A percentile compares a stretch with the other conserved stretches of the same genome.
Conservation (phyloP, 768 basidiomycete species). For the Lactifluus subvellereus region DNA sequence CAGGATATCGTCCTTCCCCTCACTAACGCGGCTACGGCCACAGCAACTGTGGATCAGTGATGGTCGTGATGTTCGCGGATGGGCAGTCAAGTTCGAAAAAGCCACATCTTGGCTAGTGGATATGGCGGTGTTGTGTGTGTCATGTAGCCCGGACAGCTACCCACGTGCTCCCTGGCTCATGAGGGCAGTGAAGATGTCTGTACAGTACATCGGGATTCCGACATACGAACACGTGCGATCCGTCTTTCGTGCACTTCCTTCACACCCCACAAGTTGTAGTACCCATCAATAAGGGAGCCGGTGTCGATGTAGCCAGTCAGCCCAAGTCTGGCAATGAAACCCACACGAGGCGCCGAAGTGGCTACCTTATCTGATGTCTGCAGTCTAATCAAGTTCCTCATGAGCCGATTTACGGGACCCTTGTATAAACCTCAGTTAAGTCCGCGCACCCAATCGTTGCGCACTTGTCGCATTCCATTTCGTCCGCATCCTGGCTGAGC, state of each 20-base stretch:
- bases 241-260: neutral
- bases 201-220: neutral
- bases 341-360: neutral
- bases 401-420: neutral
- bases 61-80: constrained; percentile 1
- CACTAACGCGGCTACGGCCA: neutral
- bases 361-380: neutral
- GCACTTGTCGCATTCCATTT: neutral
- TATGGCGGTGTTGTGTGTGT: neutral
- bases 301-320: neutral
- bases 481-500: no score
- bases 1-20: neutral
- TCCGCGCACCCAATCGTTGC: neutral
- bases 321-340: neutral
- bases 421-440: neutral
- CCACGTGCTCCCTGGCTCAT: neutral
- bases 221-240: neutral
- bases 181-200: neutral
- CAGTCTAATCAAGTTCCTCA: neutral
- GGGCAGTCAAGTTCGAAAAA: neutral
- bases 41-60: neutral
- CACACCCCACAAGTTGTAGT: neutral
- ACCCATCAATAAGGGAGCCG: neutral
- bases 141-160: neutral
- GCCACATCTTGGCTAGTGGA: neutral